Evolutionary conservation across 768 basidiomycete genomes (phyloP), one percentile per base, ranked within the genome.

Genomic region (Filobasidium wieringae): DNA sequence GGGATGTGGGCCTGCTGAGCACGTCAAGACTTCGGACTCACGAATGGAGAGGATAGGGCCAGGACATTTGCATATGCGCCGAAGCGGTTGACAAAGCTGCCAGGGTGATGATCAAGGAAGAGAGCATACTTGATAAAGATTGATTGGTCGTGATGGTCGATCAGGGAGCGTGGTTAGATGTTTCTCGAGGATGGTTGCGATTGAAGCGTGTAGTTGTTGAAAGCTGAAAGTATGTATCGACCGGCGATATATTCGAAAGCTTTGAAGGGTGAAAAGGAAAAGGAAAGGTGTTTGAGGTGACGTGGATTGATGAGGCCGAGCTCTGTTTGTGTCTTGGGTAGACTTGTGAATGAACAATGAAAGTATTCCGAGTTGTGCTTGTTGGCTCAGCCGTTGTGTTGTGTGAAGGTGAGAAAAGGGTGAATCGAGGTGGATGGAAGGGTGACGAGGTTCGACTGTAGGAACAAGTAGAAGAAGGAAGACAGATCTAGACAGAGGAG

Each of bases 351-450:
- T 45, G 12, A 37, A 27, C 19, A 7, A n/a, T 12, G 40, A 39
- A 43, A 7, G 22, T 22, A 17, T 36, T 22, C 36, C 50, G 49
- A 15, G 39, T 56, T 40, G 43, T 15, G 22, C 31, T 53, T 26
- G 36, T 30, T 36, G n/a, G 30, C 15, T 30, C 34, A 33, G 53
- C 29, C 34, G 31, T 39, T 39, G 47, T 26, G 26, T 26, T 27
- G 47, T 27, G 27, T n/a, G 24, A 49, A 22, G 70, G 31, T 66
- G 43, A 39, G 65, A 49, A 30, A 53, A 36, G 27, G 61, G 26
- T 39, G 69, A 37, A 30, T 61, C 43, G n/a, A 66, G 66, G 12
- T 47, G 37, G 36, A 72, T 52, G 54, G 67, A 67, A 12, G 71
- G 68, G n/a, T n/a, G n/a, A n/a, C n/a, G n/a, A n/a, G n/a, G n/a